Percentiles rank a stretch among this genome's conserved stretches.
Conservation (phyloP, 345 rosid genomes). For the Dimocarpus longan region DNA sequence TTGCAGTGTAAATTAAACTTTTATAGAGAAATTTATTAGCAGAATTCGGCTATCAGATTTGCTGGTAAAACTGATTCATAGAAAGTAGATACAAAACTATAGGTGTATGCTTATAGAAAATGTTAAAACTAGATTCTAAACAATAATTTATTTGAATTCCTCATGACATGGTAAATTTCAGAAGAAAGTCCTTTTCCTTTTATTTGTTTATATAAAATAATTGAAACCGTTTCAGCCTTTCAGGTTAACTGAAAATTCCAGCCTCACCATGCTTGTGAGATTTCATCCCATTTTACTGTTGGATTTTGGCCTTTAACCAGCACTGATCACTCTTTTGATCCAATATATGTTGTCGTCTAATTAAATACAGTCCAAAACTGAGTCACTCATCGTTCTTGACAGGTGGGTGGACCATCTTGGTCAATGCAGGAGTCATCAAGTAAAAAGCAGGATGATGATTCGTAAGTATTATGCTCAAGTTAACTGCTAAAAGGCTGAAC, state of each 20-base stretch:
- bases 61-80: background rate
- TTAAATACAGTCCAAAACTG: background rate
- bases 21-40: background rate
- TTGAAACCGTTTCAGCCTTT: background rate
- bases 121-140: constrained; percentile 1
- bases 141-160: background rate
- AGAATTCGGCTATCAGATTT: background rate
- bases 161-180: background rate
- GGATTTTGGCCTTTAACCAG: background rate
- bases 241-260: background rate
- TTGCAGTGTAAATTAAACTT: constrained; percentile 3
- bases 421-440: constrained; percentile 51
- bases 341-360: background rate
- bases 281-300: background rate
- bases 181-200: background rate
- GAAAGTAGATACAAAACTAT: background rate
- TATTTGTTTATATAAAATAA: background rate
- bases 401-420: constrained; percentile 53
- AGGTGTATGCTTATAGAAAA: background rate
- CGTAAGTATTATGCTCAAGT: constrained; percentile 43
- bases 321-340: background rate
- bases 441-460: constrained; percentile 48
- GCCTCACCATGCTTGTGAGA: background rate
- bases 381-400: constrained; percentile 27
- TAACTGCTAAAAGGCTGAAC: background rate